Evolutionary conservation across 2,329 filamentous ascomycete species (phyloP).

Genomic region (Pestalotiopsis sp.): DNA sequence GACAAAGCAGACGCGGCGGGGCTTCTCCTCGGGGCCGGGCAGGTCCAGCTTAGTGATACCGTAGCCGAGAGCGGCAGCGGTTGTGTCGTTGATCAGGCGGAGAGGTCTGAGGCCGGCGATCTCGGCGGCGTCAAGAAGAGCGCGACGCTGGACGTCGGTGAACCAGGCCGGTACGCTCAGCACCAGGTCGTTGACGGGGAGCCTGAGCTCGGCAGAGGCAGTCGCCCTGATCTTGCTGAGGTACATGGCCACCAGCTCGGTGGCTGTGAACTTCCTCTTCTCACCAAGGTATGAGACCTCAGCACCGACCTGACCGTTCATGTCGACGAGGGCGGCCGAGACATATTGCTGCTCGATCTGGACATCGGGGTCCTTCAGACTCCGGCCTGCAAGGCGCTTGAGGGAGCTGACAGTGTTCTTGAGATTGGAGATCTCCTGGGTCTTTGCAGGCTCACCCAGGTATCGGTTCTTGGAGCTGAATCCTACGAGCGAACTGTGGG

Average conservation of each 20-base stretch:
- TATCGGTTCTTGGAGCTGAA: slow-evolving; percentile 95
- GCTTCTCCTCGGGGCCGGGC: slow-evolving; percentile 82
- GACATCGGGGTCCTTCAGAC: slow-evolving; percentile 87
- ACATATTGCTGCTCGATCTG: slow-evolving; percentile 91
- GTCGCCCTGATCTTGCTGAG: slow-evolving; percentile 92
- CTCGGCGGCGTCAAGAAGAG: slow-evolving; percentile 87
- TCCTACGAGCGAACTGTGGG: slow-evolving; percentile 80
- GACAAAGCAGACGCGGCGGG: slow-evolving; percentile 85
- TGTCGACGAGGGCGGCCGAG: slow-evolving; percentile 82
- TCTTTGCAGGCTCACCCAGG: slow-evolving; percentile 94
- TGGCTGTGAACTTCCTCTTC: slow-evolving; percentile 94
- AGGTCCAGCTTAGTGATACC: slow-evolving; percentile 98
- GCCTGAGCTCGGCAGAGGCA: slow-evolving; percentile 81
- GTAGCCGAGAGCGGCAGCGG: slow-evolving; percentile 91
- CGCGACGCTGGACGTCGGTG: slow-evolving; percentile 89
- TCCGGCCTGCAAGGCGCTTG: slow-evolving; percentile 89
- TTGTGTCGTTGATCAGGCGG: slow-evolving; percentile 96
- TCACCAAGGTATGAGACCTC: slow-evolving; percentile 93
- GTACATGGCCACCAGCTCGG: slow-evolving; percentile 93
- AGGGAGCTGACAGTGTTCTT: slow-evolving; percentile 97
- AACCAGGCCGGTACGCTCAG: slow-evolving; percentile 97
- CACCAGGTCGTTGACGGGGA: slow-evolving; percentile 90
- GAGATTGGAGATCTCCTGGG: slow-evolving; percentile 98
- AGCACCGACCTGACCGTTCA: slow-evolving; percentile 92
- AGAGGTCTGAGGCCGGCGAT: slow-evolving; percentile 92